Base-by-base conservation (phyloP, 768 basidiomycete genomes). In the Wakefieldia striispora region DNA sequence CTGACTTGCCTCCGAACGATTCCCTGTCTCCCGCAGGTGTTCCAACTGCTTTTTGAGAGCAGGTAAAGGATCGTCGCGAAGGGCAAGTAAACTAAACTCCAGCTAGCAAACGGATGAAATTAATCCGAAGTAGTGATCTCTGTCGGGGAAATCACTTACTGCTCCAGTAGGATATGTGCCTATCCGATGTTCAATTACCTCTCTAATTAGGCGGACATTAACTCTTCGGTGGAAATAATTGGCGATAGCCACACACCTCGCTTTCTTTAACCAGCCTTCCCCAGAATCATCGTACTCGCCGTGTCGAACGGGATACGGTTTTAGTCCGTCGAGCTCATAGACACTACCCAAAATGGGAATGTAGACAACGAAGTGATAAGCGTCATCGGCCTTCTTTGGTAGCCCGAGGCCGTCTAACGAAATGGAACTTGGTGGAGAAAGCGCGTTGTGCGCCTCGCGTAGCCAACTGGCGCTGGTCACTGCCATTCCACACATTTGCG, bases 281-380 rank as follows among this genome's bases (percentile, higher is more conserved):
- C 82, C 84, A 9, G 65, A 68, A 45, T 83, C 83, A 20, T 80
- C 74, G 54, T 80, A 86, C 27, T 71, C 60, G n/a, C 89, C 91
- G 66, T 99, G 97, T 51, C 77, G 80, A 16, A 97, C 81, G 2
- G 95, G 86, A 54, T 77, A 72, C 40, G 75, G 71, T 65, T 93
- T 91, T 56, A 99, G 71, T 11, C 95, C 95, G 62, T 98, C 95
- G 27, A 99, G 77, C 70, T 99, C 95, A 69, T 95, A 97, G 38
- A 99, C 70, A 20, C 79, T 77, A 17, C 90, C 95, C 68, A 84
- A 77, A 37, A 84, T 72, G 4, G 95, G 95, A 41, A 95, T 72
- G 66, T 97, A 99, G 11, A 95, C 87, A 36, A 98, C 85, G 62
- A 98, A 99, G 61, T 99, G 95, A 68, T 95, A 99, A 12, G 95